phyloP scores from a whole-genome alignment of 225 moss, liverwort and hornwort genomes.

The Lunularia cruciata region DNA sequence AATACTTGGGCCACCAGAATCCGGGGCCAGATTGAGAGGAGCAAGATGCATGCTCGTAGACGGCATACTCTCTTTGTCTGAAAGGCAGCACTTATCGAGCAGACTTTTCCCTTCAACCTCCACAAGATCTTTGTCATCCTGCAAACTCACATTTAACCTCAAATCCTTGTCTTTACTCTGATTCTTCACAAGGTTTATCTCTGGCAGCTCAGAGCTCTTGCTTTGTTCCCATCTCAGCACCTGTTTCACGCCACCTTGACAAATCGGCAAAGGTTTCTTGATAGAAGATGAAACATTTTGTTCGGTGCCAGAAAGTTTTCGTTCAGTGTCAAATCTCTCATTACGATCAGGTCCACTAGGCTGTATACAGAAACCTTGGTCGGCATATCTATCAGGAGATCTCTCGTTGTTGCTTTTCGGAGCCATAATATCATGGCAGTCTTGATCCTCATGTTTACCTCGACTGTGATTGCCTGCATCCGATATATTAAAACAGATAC shows the following conservation, averaged over 20 bases:
- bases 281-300: constrained; percentile 4
- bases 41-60: not conserved
- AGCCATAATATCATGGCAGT: constrained; percentile 15
- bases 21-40: not conserved
- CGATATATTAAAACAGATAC: too few relatives aligned
- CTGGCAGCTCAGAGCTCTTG: not conserved
- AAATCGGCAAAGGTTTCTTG: not conserved
- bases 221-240: constrained; percentile 1
- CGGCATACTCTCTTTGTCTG: constrained; percentile 3
- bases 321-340: constrained; percentile 1
- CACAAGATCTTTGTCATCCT: constrained; percentile 1
- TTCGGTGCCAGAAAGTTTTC: not conserved
- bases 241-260: not conserved
- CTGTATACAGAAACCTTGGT: constrained; percentile 12
- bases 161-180: constrained; percentile 16
- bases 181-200: not conserved
- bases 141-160: constrained; percentile 4
- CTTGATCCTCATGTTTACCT: constrained; percentile 26
- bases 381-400: constrained; percentile 8
- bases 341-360: not conserved
- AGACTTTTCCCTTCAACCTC: constrained; percentile 1
- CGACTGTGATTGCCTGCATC: constrained; percentile 30
- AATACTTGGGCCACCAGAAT: not conserved
- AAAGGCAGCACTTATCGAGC: constrained; percentile 12
- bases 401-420: constrained; percentile 16